These are phyloP conservation scores for Lodderomyces jiufengensis DNA, from an alignment of 1,139 yeast genomes.

Conservation along the genomic window DNA sequence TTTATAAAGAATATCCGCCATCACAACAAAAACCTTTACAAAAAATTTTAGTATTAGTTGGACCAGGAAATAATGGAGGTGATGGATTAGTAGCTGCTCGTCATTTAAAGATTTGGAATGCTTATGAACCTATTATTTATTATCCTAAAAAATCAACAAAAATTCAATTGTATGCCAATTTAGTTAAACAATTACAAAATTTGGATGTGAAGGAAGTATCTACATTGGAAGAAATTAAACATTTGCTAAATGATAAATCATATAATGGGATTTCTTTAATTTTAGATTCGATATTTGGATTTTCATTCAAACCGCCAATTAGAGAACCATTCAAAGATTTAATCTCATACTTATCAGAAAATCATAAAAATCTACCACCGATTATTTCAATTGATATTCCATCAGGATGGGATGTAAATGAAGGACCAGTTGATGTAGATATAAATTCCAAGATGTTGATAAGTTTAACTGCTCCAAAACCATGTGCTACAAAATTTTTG, in stretches of 20 bases:
- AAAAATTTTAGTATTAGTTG: slow-evolving; percentile 67
- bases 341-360: slow-evolving; percentile 41
- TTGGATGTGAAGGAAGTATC: slow-evolving; percentile 47
- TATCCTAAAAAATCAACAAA: slow-evolving; percentile 60
- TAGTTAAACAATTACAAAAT: slow-evolving; percentile 58
- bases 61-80: slow-evolving; percentile 97
- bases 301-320: slow-evolving; percentile 87
- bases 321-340: slow-evolving; percentile 72
- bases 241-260: slow-evolving; percentile 18
- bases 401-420: slow-evolving; percentile 94
- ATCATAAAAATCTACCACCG: slow-evolving; percentile 40
- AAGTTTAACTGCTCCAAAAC: slow-evolving; percentile 92
- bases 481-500: slow-evolving; percentile 58
- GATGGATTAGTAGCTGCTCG: slow-evolving; percentile 96
- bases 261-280: slow-evolving; percentile 29
- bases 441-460: slow-evolving; percentile 65
- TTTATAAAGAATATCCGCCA: slow-evolving; percentile 58
- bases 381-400: slow-evolving; percentile 88
- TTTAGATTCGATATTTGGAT: slow-evolving; percentile 87
- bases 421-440: slow-evolving; percentile 57
- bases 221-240: slow-evolving; percentile 33
- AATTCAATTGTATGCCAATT: slow-evolving; percentile 38
- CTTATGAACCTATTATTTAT: slow-evolving; percentile 66
- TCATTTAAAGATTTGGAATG: slow-evolving; percentile 72
- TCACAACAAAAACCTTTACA: slow-evolving; percentile 19